Evolutionary conservation across 75 land plant species (phyloP), one percentile per base, ranked within the genome.

Genomic region (Larix kaempferi): DNA sequence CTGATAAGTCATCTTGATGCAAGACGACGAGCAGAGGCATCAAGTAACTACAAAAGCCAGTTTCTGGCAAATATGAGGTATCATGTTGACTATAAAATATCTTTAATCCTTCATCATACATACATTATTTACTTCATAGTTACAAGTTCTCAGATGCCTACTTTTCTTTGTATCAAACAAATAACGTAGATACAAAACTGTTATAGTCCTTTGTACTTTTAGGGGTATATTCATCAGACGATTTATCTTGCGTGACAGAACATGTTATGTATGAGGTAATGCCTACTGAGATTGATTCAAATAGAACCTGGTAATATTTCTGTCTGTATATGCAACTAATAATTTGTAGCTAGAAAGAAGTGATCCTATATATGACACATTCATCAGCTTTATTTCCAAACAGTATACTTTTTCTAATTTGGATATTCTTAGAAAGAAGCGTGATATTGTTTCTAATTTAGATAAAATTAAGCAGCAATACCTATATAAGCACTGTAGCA

Each of bases 51-150:
- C 61, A 93, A 93, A 80, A 93, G 95, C 76, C 95, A 93, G 76
- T 93, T 93, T 78, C 75, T 93, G 56, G 95, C 95, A 75, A 93
- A 93, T 58, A 93, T 93, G 95, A 93, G 95, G 95, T 87, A 56
- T 3, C 2, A 58, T 19, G 19, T 58, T 6, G 22, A 58, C 54
- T 49, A 11, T 49, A 10, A 49, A 49, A 49, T 49, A 49, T 49
- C 60, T 58, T 58, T 5, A 58, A 58, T 58, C 1, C 60, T 58
- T 19, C 22, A n/a, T 58, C 19, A 5, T 57, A 6, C n/a, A 58
- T 49, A 6, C 4, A 57, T 17, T 17, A 57, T 17, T n/a, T 58
- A 58, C 60, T 58, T 58, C 22, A 58, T 4, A 58, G 22, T n/a
- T 58, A n/a, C 60, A 58, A 58, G 22, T 19, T 58, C 60, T 19